Conservation (phyloP, 2,329 filamentous ascomycete genomes). For the Penicillium sp. region DNA sequence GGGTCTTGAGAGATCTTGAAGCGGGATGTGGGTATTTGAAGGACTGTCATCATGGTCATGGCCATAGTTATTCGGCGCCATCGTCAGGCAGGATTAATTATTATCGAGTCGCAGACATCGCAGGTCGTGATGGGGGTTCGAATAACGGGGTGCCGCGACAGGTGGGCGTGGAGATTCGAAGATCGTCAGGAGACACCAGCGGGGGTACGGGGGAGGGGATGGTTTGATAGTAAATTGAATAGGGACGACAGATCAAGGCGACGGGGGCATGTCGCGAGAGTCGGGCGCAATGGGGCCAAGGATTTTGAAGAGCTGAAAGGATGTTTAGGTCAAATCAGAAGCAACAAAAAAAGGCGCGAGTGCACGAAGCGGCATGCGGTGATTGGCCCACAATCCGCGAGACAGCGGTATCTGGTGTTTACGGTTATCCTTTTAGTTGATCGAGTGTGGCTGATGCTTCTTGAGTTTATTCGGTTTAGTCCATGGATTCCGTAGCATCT, state of each 20-base stretch:
- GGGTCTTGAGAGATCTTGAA: conserved; percentile 57
- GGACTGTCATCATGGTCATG: conserved; percentile 27
- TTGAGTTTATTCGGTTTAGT: neutral
- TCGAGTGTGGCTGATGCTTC: neutral
- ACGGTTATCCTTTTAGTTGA: neutral
- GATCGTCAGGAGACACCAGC: neutral
- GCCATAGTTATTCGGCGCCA: conserved; percentile 39
- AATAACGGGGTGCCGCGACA: neutral
- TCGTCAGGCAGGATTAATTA: conserved; percentile 32
- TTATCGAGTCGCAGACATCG: conserved; percentile 41
- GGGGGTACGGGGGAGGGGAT: no score
- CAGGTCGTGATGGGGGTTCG: conserved; percentile 19
- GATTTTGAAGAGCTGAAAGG: conserved; percentile 3
- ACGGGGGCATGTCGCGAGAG: neutral
- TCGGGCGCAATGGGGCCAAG: conserved; percentile 2
- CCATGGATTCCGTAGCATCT: neutral
- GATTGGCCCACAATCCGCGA: conserved; percentile 3
- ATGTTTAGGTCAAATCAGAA: conserved; percentile 7
- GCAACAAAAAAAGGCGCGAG: conserved; percentile 16
- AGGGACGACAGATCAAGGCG: neutral
- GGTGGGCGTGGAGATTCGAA: neutral
- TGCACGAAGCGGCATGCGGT: conserved; percentile 10
- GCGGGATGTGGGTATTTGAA: conserved; percentile 55
- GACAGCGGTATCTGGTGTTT: neutral
- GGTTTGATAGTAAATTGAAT: neutral